These are phyloP conservation scores for Glebionis coronaria DNA, from an alignment of 129 eudicot genomes.

Conservation along the genomic window DNA sequence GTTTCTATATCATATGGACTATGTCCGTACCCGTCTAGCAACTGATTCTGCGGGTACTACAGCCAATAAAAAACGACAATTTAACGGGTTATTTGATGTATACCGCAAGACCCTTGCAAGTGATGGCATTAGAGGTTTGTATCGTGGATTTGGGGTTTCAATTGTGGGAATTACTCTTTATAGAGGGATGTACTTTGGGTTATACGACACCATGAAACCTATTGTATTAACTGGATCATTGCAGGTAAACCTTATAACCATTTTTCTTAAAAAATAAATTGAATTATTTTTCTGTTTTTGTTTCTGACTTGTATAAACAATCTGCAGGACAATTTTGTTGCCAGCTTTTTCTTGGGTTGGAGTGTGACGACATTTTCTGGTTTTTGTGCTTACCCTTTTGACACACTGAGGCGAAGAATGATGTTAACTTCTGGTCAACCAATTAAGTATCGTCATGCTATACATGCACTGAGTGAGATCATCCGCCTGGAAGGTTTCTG, in stretches of 20 bases:
- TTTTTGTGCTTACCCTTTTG: constrained; percentile 95
- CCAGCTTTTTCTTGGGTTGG: constrained; percentile 93
- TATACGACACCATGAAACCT: constrained; percentile 91
- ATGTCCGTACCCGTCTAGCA: constrained; percentile 85
- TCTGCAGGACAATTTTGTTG: constrained; percentile 76
- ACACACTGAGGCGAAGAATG: constrained; percentile 91
- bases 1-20: constrained; percentile 87
- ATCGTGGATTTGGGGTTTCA: constrained; percentile 90
- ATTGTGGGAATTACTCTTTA: constrained; percentile 94
- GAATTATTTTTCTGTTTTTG: too few species aligned
- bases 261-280: too few species aligned
- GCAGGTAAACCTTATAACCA: constrained; percentile 38
- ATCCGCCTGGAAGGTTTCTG: constrained; percentile 69
- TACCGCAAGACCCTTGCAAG: constrained; percentile 67
- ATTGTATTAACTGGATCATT: constrained; percentile 72
- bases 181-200: constrained; percentile 95
- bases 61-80: constrained; percentile 43
- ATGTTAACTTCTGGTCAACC: constrained; percentile 97
- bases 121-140: constrained; percentile 83
- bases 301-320: constrained; percentile 14
- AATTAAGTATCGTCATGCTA: constrained; percentile 54
- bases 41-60: constrained; percentile 59
- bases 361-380: constrained; percentile 91
- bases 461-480: constrained; percentile 77
- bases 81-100: constrained; percentile 76